These are phyloP conservation scores for Conoideocrella luteorostrata DNA, from an alignment of 2,329 filamentous ascomycete species.

Conservation along the genomic window DNA sequence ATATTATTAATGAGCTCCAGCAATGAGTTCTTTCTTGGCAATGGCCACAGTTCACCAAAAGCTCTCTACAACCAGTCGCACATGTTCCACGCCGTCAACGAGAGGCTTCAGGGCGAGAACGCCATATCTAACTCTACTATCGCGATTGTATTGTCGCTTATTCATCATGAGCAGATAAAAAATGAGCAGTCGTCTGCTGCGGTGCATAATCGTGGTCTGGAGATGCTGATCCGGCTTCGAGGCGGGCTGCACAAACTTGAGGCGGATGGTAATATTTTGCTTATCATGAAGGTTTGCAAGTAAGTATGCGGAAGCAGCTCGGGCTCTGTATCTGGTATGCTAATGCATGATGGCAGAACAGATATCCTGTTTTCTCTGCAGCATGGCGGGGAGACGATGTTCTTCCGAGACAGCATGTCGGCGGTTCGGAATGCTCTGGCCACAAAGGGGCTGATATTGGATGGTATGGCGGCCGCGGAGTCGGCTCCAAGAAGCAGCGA, in stretches of 20 bases:
- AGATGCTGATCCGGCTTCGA: constrained; percentile 14
- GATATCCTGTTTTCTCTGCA: constrained; percentile 11
- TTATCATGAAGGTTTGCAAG: constrained; percentile 20
- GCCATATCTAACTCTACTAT: constrained; percentile 20
- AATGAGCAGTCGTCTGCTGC: constrained; percentile 7
- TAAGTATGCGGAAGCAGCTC: no score
- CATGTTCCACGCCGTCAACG: constrained; percentile 16
- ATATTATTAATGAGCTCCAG: constrained; percentile 17
- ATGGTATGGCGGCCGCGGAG: no score
- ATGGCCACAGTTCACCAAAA: constrained; percentile 10
- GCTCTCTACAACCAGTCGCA: constrained; percentile 17
- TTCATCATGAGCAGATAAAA: constrained; percentile 19
- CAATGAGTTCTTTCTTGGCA: constrained; percentile 14
- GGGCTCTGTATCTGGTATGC: no score
- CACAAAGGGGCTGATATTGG: constrained; percentile 7
- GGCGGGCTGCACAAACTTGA: constrained; percentile 16
- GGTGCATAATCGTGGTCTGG: constrained; percentile 14
- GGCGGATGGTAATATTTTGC: constrained; percentile 8
- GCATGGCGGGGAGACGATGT: constrained; percentile 8
- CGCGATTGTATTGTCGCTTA: constrained; percentile 20
- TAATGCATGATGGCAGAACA: no score
- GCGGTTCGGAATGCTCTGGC: constrained; percentile 1
- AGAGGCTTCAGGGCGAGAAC: constrained; percentile 14
- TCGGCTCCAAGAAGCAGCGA: no score
- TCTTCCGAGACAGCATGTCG: constrained; percentile 12